phyloP scores from a whole-genome alignment of 202 grass and related monocot species.

The Thinopyrum obtusiflorum region DNA sequence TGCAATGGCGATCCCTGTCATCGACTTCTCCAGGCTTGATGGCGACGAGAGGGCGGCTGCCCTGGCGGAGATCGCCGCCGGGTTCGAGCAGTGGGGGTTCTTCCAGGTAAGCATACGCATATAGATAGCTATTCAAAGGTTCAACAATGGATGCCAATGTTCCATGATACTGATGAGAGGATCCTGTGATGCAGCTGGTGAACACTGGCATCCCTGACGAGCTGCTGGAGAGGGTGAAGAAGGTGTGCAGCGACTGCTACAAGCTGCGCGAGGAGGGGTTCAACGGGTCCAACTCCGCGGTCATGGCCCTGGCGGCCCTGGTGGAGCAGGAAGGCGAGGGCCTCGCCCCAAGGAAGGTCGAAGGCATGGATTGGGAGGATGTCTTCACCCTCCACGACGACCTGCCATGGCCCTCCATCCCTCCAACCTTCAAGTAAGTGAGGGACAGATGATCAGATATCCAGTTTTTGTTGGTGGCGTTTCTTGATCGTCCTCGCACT shows the following conservation, averaged over 20 bases:
- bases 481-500: neutral
- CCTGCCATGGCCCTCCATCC: constrained; percentile 69
- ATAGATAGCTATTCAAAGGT: neutral
- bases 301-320: constrained; percentile 38
- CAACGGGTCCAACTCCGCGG: constrained; percentile 40
- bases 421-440: constrained; percentile 70
- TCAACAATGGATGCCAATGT: neutral
- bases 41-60: constrained; percentile 49
- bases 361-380: constrained; percentile 77
- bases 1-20: constrained; percentile 72
- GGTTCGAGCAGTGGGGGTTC: constrained; percentile 74
- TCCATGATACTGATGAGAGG: neutral
- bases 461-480: neutral
- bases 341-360: constrained; percentile 9
- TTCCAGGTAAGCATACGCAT: constrained; percentile 51
- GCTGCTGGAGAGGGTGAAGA: constrained; percentile 84
- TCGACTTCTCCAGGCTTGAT: constrained; percentile 80
- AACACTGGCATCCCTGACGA: constrained; percentile 81
- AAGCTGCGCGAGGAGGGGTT: constrained; percentile 63
- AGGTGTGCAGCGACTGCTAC: constrained; percentile 63
- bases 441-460: neutral
- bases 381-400: constrained; percentile 66
- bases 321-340: constrained; percentile 36
- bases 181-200: constrained; percentile 42
- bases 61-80: constrained; percentile 50